A percentile compares a stretch with the other conserved stretches of the same genome.
These are phyloP conservation scores for Pseudotulostoma volvatum DNA, from an alignment of 495 filamentous ascomycete genomes.

Conservation along the genomic window DNA sequence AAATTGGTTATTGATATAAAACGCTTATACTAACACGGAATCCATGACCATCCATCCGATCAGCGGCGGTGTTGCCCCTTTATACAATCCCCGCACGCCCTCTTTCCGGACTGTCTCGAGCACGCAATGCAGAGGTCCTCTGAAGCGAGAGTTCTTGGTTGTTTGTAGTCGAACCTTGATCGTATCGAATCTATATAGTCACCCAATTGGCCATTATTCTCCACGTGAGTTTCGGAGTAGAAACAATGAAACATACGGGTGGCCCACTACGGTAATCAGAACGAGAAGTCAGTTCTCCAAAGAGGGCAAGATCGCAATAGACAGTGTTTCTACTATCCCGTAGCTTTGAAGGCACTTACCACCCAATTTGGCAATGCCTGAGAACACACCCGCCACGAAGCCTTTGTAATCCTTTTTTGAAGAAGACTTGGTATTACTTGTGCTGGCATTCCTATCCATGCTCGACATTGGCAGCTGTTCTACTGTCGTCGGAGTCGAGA, in stretches of 20 bases:
- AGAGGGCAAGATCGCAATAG: neutral
- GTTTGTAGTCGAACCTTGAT: constrained; percentile 94
- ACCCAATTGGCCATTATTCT: neutral
- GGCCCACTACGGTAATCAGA: constrained; percentile 36
- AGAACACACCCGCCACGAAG: constrained; percentile 88
- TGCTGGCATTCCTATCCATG: no score
- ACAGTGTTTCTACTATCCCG: no score
- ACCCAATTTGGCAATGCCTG: constrained; percentile 76
- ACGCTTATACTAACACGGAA: constrained; percentile 51
- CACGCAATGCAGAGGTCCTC: constrained; percentile 74
- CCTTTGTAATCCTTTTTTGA: constrained; percentile 55
- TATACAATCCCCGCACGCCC: constrained; percentile 66
- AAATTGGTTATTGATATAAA: no score
- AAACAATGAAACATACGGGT: constrained; percentile 35
- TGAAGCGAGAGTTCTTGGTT: constrained; percentile 57
- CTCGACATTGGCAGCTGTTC: no score
- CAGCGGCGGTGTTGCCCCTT: constrained; percentile 74
- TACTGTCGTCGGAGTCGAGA: no score
- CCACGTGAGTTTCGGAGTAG: neutral
- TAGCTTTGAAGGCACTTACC: constrained; percentile 41
- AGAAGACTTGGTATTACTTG: no score
- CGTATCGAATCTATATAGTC: constrained; percentile 56
- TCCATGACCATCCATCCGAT: constrained; percentile 99
- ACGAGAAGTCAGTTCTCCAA: neutral
- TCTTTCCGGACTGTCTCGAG: constrained; percentile 66